Evolutionary conservation across 129 eudicot species (phyloP), one percentile per base, ranked within the genome.

Genomic region (Artemisia argyi): DNA sequence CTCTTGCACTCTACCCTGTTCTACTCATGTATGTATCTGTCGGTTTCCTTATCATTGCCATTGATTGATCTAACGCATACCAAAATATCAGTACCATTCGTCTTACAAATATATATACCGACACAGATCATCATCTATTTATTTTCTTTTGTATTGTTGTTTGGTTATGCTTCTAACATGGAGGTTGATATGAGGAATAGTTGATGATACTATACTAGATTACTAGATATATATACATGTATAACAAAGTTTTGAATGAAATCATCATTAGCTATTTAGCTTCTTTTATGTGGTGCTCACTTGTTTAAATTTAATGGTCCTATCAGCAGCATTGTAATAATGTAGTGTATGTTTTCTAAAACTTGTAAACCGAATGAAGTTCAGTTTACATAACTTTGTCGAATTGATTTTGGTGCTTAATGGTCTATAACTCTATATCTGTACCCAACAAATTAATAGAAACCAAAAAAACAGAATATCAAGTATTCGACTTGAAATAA

Each of bases 1-100:
- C 98, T 46, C 96, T 93, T 9, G 98, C 98, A 0, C 92, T 93
- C 10, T 93, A 93, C 75, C 98, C 98, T 49, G 97, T 93, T 26
- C 76, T 93, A 11, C 98, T 93, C 64, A 93, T 93, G 98, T 93
- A 93, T 72, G 89, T 93, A 53, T 93, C 98, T 9, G 98, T 93
- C 9, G 92, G 97, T 74, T 93, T 93, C 73, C 96, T 93, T 58
- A 89, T 93, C 79, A 84, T 93, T 30, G 98, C 98, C 73, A 90
- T 93, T 52, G 79, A 87, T 80, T 93, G 70, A 78, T 76, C 26
- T 11, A 13, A 49, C 18, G 7, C 50, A 44, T 76, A 59, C 52
- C 60, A 18, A 60, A 12, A 48, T 65, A 65, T 66, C 58, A 17
- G 18, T 48, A 57, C 51, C 69, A 64, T 63, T 64, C 24, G 39